Conservation (phyloP, 768 basidiomycete species). For the Cystofilobasidium ferigula region DNA sequence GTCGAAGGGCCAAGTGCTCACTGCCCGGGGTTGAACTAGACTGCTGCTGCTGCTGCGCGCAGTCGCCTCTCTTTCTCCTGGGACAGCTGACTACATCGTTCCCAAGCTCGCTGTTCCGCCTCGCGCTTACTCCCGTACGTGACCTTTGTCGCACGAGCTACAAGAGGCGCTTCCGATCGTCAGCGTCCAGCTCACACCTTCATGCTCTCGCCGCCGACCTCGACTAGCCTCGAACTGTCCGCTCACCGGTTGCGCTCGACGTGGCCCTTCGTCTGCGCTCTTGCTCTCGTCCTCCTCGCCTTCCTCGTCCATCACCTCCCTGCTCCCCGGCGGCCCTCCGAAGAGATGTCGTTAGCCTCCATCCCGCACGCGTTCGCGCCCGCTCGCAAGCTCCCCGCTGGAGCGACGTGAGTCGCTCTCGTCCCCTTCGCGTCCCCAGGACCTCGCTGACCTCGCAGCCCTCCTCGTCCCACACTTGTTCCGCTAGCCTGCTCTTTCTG, state of each 20-base stretch:
- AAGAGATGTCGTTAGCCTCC: background rate
- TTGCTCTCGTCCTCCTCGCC: no score
- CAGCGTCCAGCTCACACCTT: background rate
- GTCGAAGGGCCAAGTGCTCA: no score
- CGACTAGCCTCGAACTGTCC: no score
- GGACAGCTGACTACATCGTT: background rate
- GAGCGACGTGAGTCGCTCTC: background rate
- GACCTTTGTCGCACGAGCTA: no score
- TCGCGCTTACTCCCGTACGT: background rate
- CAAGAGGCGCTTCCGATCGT: no score
- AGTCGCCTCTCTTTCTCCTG: no score
- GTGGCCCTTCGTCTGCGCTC: no score
- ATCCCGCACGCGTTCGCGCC: conserved; percentile 3
- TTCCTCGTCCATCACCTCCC: no score
- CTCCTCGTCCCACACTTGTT: background rate
- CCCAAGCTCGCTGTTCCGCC: background rate
- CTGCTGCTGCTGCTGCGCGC: no score
- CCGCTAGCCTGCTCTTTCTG: background rate
- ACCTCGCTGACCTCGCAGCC: background rate
- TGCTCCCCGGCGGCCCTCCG: background rate
- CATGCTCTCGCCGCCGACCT: background rate
- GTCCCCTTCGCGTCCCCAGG: no score
- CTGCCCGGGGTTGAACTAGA: no score
- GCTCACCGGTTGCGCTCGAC: no score
- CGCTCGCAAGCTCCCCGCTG: background rate